phyloP scores from a whole-genome alignment of 345 rosid species.

The Brassica nigra region DNA sequence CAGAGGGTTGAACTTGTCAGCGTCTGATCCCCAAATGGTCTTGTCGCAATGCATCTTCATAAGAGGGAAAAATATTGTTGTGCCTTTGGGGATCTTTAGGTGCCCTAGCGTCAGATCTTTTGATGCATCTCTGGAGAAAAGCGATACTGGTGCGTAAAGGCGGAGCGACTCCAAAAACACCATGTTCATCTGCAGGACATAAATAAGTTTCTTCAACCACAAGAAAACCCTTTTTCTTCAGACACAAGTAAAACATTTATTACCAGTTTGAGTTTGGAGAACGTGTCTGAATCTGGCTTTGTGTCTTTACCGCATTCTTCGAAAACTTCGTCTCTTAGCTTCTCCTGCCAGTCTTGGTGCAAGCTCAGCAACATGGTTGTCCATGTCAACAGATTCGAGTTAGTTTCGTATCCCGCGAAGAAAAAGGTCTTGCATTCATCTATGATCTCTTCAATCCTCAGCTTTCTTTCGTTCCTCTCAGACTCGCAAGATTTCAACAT shows the following conservation, averaged over 20 bases:
- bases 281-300: slow-evolving; percentile 47
- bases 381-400: slow-evolving; percentile 38
- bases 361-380: slow-evolving; percentile 37
- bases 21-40: slow-evolving; percentile 65
- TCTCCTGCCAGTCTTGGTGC: slow-evolving; percentile 55
- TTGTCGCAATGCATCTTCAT: slow-evolving; percentile 48
- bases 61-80: slow-evolving; percentile 27
- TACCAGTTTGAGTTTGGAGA: slow-evolving; percentile 54
- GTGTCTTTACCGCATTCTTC: slow-evolving; percentile 35
- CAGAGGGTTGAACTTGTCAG: slow-evolving; percentile 55
- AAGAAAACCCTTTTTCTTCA: slow-evolving; percentile 25
- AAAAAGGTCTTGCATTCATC: slow-evolving; percentile 63
- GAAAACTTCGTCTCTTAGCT: slow-evolving; percentile 51
- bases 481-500: slow-evolving; percentile 37
- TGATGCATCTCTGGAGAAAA: slow-evolving; percentile 30
- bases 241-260: neutral
- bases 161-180: slow-evolving; percentile 63
- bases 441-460: slow-evolving; percentile 41
- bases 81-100: slow-evolving; percentile 53
- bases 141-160: slow-evolving; percentile 52
- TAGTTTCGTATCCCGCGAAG: slow-evolving; percentile 53
- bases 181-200: slow-evolving; percentile 51
- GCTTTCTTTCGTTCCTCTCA: slow-evolving; percentile 16
- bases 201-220: slow-evolving; percentile 2
- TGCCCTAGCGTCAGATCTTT: slow-evolving; percentile 50